A percentile compares a stretch with the other conserved stretches of the same genome.
phyloP scores from a whole-genome alignment of 2,329 filamentous ascomycete species.

The Aspergillus sp. region DNA sequence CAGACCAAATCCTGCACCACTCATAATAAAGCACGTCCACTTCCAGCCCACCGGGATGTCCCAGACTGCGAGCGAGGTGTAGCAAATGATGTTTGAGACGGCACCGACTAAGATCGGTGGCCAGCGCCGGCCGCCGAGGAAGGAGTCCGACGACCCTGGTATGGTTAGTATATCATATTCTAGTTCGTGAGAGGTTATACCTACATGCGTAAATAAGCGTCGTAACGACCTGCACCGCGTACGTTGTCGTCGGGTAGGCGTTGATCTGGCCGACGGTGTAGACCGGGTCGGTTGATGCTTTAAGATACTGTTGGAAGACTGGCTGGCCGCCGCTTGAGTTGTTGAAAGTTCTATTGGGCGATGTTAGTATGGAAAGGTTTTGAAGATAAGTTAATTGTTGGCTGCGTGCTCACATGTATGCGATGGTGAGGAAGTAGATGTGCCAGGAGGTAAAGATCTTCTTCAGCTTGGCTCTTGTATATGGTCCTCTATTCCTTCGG shows the following conservation, averaged over 20 bases:
- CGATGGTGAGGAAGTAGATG: slow-evolving; percentile 57
- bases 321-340: slow-evolving; percentile 57
- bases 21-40: slow-evolving; percentile 63
- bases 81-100: slow-evolving; percentile 44
- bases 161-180: not conserved
- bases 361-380: no score
- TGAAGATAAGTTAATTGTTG: no score
- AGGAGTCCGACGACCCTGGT: slow-evolving; percentile 60
- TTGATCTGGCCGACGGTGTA: slow-evolving; percentile 51
- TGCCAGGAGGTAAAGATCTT: slow-evolving; percentile 66
- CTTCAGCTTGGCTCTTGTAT: slow-evolving; percentile 54
- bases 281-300: slow-evolving; percentile 40
- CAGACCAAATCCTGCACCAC: slow-evolving; percentile 48
- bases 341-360: slow-evolving; percentile 53
- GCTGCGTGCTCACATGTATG: slow-evolving; percentile 52
- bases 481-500: slow-evolving; percentile 45
- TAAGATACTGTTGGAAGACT: slow-evolving; percentile 52
- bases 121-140: slow-evolving; percentile 62
- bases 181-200: not conserved
- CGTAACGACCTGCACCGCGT: slow-evolving; percentile 56
- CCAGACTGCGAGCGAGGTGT: slow-evolving; percentile 49
- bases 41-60: slow-evolving; percentile 56
- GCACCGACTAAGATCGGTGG: slow-evolving; percentile 58
- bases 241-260: slow-evolving; percentile 59
- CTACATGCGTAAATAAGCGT: slow-evolving; percentile 62